These are phyloP conservation scores for Citrus cavaleriei DNA, from an alignment of 345 rosid species.

Conservation along the genomic window DNA sequence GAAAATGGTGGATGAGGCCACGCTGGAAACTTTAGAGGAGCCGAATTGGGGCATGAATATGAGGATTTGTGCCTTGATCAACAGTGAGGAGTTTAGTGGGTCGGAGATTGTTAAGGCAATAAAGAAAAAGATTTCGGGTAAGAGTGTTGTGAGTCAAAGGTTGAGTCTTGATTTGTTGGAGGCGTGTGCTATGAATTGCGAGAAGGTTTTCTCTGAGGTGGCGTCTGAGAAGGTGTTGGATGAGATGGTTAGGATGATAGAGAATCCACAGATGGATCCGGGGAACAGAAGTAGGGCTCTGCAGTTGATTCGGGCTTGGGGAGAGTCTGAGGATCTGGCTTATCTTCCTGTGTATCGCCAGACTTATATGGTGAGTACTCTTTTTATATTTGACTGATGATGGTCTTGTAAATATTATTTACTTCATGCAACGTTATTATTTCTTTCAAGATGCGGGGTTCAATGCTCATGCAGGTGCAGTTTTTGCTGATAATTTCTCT, in stretches of 20 bases:
- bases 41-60: constrained; percentile 89
- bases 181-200: constrained; percentile 70
- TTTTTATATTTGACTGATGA: background rate
- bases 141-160: constrained; percentile 51
- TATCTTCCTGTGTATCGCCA: constrained; percentile 78
- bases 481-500: background rate
- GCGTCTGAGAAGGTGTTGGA: constrained; percentile 79
- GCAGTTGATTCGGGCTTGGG: constrained; percentile 83
- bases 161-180: constrained; percentile 78
- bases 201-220: constrained; percentile 73
- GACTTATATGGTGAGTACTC: constrained; percentile 53
- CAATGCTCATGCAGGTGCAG: background rate
- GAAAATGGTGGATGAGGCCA: constrained; percentile 85
- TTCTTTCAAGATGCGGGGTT: background rate
- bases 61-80: constrained; percentile 84
- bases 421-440: background rate
- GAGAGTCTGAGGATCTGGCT: constrained; percentile 66
- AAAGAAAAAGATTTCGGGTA: constrained; percentile 65
- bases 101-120: constrained; percentile 65
- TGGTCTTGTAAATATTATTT: background rate
- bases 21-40: constrained; percentile 62
- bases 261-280: constrained; percentile 44
- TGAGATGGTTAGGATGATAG: constrained; percentile 78
- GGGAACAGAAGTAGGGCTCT: constrained; percentile 52
- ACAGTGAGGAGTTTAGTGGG: constrained; percentile 55